A percentile compares a stretch with the other conserved stretches of the same genome.
Conservation (phyloP, 257 asterid species). For the Solanum etuberosum region DNA sequence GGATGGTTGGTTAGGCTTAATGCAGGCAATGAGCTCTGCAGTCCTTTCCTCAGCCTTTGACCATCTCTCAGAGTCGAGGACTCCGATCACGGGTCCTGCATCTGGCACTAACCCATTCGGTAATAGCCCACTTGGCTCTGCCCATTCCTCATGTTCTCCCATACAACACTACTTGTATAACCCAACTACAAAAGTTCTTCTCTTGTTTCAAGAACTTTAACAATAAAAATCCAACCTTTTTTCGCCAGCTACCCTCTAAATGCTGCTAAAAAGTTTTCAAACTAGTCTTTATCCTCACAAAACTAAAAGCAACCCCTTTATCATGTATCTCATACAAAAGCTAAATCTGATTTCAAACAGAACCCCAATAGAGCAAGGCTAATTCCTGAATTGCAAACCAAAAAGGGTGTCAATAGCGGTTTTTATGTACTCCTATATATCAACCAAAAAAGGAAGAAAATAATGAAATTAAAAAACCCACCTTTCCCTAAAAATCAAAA, state of each 20-base stretch:
- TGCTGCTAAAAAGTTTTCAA: neutral
- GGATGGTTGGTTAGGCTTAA: conserved; percentile 75
- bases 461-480: neutral
- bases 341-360: neutral
- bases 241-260: neutral
- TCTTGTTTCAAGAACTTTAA: neutral
- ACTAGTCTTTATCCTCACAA: neutral
- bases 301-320: neutral
- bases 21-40: conserved; percentile 81
- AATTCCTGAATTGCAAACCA: neutral
- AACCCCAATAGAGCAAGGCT: neutral
- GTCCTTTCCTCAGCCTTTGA: conserved; percentile 81
- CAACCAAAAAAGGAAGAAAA: neutral
- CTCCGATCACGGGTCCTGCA: conserved; percentile 48
- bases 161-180: conserved; percentile 31
- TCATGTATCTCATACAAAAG: neutral
- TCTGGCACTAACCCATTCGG: conserved; percentile 76
- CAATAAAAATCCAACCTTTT: conserved; percentile 2
- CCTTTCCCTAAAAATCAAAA: neutral
- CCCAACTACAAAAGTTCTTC: conserved; percentile 3
- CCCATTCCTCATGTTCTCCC: conserved; percentile 89
- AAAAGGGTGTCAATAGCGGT: neutral
- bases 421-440: neutral
- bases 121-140: conserved; percentile 53
- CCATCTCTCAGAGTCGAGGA: conserved; percentile 72